phyloP scores from a whole-genome alignment of 2,329 filamentous ascomycete genomes.

The Talaromyces islandicus region DNA sequence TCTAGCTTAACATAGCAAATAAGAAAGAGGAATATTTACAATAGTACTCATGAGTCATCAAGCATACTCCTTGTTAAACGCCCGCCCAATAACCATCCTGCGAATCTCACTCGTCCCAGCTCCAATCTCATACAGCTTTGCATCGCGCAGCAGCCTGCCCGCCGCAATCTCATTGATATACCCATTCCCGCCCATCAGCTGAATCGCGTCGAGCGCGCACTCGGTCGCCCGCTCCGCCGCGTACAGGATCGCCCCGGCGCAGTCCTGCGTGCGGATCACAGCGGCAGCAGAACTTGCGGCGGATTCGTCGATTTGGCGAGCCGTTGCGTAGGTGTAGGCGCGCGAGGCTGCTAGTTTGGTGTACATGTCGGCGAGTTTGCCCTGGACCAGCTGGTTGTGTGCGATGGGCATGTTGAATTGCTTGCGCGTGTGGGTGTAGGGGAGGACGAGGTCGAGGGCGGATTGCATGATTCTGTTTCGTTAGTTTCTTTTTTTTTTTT shows the following conservation, averaged over 20 bases:
- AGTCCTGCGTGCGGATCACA: slow-evolving; percentile 71
- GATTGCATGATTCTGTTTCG: slow-evolving; percentile 73
- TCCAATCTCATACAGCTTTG: slow-evolving; percentile 89
- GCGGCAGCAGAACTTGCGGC: slow-evolving; percentile 61
- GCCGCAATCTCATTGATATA: slow-evolving; percentile 95
- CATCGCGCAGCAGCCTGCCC: slow-evolving; percentile 72
- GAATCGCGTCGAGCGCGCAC: slow-evolving; percentile 62
- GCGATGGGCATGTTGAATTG: slow-evolving; percentile 86
- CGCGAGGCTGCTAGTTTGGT: slow-evolving; percentile 79
- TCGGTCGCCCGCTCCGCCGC: slow-evolving; percentile 46
- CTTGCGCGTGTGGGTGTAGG: slow-evolving; percentile 80
- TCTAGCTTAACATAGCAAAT: no score
- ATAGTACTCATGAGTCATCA: slow-evolving; percentile 3
- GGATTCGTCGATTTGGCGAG: slow-evolving; percentile 61
- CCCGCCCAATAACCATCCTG: slow-evolving; percentile 87
- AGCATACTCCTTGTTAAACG: slow-evolving; percentile 80
- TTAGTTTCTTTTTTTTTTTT: not conserved
- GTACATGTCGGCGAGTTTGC: slow-evolving; percentile 94
- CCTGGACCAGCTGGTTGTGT: slow-evolving; percentile 89
- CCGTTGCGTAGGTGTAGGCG: slow-evolving; percentile 84
- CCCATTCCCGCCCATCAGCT: slow-evolving; percentile 89
- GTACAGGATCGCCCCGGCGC: slow-evolving; percentile 94
- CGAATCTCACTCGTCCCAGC: slow-evolving; percentile 93
- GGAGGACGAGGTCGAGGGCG: slow-evolving; percentile 74
- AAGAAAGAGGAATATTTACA: not conserved